Evolutionary conservation across 257 asterid species (phyloP).

Genomic region (Primulina eburnea): DNA sequence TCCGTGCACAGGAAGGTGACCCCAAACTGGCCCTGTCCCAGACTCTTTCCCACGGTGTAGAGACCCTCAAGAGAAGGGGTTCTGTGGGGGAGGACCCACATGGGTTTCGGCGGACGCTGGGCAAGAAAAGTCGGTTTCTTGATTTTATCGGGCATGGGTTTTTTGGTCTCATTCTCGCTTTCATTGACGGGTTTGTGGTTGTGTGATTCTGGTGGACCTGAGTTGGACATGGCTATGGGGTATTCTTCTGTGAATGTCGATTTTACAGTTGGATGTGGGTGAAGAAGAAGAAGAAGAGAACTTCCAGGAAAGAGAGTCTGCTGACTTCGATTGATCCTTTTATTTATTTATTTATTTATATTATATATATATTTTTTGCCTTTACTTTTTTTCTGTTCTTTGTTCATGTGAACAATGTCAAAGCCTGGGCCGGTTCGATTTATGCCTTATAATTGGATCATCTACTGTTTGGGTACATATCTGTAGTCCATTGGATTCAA

Average conservation of each 20-base stretch:
- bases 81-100: conserved; percentile 33
- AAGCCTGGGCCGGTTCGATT: too few relatives aligned
- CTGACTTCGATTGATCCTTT: neutral
- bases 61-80: conserved; percentile 25
- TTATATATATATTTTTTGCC: neutral
- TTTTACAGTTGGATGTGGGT: conserved; percentile 5
- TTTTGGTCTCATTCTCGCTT: conserved; percentile 1
- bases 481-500: too few relatives aligned
- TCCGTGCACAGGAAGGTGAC: conserved; percentile 31
- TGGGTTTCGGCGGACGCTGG: conserved; percentile 21
- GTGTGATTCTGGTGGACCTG: conserved; percentile 34
- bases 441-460: too few relatives aligned
- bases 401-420: neutral
- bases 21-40: conserved; percentile 41
- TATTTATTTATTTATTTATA: conserved; percentile 12
- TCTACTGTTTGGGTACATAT: too few relatives aligned
- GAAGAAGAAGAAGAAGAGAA: neutral
- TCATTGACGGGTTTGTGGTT: conserved; percentile 25
- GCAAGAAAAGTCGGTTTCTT: neutral
- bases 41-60: conserved; percentile 30
- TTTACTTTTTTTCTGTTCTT: neutral
- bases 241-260: conserved; percentile 26
- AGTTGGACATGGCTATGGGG: conserved; percentile 30
- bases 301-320: neutral
- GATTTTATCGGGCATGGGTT: neutral